A percentile compares a stretch with the other conserved stretches of the same genome.
Evolutionary conservation across 768 basidiomycete genomes (phyloP).

Genomic region (Pleurotus tuber-regium): DNA sequence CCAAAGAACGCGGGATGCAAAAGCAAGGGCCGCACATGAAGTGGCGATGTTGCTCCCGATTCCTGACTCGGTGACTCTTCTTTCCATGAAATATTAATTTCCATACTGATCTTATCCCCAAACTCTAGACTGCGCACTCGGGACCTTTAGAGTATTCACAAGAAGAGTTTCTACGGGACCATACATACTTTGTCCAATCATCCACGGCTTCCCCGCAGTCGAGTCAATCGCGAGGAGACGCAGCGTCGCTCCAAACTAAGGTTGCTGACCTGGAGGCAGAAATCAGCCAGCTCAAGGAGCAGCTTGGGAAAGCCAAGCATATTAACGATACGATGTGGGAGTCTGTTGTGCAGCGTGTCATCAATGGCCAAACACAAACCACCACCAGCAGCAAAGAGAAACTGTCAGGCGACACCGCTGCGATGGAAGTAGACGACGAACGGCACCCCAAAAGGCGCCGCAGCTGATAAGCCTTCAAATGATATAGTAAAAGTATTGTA

Average conservation of each 20-base stretch:
- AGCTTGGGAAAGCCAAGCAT: conserved; percentile 82
- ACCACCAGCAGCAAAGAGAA: neutral
- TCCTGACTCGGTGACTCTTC: conserved; percentile 36
- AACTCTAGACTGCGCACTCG: conserved; percentile 26
- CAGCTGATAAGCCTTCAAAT: neutral
- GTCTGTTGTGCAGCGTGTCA: conserved; percentile 63
- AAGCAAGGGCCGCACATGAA: conserved; percentile 67
- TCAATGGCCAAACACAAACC: conserved; percentile 7
- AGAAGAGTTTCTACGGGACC: conserved; percentile 62
- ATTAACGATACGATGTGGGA: conserved; percentile 96
- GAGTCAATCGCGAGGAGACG: conserved; percentile 26
- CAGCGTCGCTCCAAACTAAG: conserved; percentile 47
- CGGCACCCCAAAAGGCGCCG: neutral
- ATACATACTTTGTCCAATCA: conserved; percentile 62
- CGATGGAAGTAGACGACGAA: neutral
- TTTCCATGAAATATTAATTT: neutral
- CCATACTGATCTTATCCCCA: neutral
- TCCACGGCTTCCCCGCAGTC: conserved; percentile 18
- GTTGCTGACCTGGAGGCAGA: conserved; percentile 73
- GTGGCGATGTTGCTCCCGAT: conserved; percentile 59
- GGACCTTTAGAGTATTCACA: conserved; percentile 38
- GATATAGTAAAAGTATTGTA: neutral
- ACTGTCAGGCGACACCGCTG: neutral
- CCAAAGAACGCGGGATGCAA: conserved; percentile 69
- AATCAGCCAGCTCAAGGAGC: conserved; percentile 58